phyloP scores from a whole-genome alignment of 169 alveolate species.

The Miamiensis avidus region DNA sequence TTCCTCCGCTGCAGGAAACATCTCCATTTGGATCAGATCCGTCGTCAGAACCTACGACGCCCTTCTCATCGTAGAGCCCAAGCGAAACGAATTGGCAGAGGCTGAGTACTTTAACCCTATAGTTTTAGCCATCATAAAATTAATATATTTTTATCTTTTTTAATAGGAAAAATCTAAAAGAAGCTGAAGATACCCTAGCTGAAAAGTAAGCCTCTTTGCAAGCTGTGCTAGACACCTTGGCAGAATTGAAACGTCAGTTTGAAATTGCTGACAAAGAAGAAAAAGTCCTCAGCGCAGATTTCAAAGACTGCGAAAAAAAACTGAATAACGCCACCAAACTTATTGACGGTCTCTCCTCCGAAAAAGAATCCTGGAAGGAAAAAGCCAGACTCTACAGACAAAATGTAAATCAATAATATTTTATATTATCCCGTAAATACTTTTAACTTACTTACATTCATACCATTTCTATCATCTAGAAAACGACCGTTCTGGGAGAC shows the following conservation, averaged over 20 bases:
- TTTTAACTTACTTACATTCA: too few relatives aligned
- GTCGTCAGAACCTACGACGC: constrained; percentile 69
- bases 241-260: constrained; percentile 81
- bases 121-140: too few relatives aligned
- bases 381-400: constrained; percentile 32
- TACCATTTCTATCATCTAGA: background rate
- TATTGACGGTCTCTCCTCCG: constrained; percentile 75
- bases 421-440: background rate
- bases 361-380: constrained; percentile 67
- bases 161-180: constrained; percentile 22
- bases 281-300: constrained; percentile 81
- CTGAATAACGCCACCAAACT: constrained; percentile 75
- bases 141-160: too few relatives aligned
- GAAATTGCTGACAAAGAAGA: constrained; percentile 86
- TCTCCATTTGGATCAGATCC: constrained; percentile 77
- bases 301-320: constrained; percentile 35
- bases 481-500: constrained; percentile 78
- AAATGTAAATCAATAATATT: background rate
- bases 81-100: constrained; percentile 51
- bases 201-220: constrained; percentile 63
- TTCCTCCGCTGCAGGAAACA: constrained; percentile 71
- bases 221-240: constrained; percentile 81
- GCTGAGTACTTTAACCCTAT: constrained; percentile 38
- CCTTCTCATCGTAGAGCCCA: constrained; percentile 53
- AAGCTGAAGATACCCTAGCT: constrained; percentile 53